Evolutionary conservation across 2,329 filamentous ascomycete species (phyloP).

Genomic region (Cladosporium sp.): DNA sequence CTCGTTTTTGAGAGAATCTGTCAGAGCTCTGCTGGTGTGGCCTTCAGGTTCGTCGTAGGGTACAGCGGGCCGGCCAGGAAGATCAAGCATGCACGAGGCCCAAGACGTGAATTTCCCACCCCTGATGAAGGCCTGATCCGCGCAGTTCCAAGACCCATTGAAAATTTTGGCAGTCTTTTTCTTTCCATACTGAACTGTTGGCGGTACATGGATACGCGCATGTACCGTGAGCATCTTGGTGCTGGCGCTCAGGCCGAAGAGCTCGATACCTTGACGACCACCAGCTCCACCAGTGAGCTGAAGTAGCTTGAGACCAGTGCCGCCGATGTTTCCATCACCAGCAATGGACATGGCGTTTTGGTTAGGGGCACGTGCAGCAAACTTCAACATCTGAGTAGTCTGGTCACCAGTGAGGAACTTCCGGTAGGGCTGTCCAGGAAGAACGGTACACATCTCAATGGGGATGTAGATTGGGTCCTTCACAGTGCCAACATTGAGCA

Average conservation of each 20-base stretch:
- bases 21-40: constrained; percentile 16
- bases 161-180: constrained; percentile 21
- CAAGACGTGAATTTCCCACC: constrained; percentile 53
- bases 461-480: constrained; percentile 64
- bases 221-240: constrained; percentile 68
- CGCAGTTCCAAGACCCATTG: constrained; percentile 36
- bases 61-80: constrained; percentile 33
- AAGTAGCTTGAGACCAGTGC: constrained; percentile 57
- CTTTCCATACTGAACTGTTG: constrained; percentile 56
- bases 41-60: background rate
- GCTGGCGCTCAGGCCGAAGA: constrained; percentile 65
- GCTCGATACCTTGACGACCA: constrained; percentile 26
- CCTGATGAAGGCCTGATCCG: constrained; percentile 55
- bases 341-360: constrained; percentile 67
- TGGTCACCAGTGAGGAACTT: constrained; percentile 61
- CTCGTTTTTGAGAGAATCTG: constrained; percentile 23
- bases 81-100: background rate
- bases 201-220: constrained; percentile 65
- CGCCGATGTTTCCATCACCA: constrained; percentile 35
- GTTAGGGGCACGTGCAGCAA: constrained; percentile 67
- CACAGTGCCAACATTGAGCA: constrained; percentile 63
- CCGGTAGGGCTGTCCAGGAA: constrained; percentile 64
- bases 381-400: constrained; percentile 68
- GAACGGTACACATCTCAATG: constrained; percentile 63
- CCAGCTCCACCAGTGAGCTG: constrained; percentile 43